A percentile compares a stretch with the other conserved stretches of the same genome.
Conservation (phyloP, 2,329 filamentous ascomycete genomes). For the Sphaerulina musiva region DNA sequence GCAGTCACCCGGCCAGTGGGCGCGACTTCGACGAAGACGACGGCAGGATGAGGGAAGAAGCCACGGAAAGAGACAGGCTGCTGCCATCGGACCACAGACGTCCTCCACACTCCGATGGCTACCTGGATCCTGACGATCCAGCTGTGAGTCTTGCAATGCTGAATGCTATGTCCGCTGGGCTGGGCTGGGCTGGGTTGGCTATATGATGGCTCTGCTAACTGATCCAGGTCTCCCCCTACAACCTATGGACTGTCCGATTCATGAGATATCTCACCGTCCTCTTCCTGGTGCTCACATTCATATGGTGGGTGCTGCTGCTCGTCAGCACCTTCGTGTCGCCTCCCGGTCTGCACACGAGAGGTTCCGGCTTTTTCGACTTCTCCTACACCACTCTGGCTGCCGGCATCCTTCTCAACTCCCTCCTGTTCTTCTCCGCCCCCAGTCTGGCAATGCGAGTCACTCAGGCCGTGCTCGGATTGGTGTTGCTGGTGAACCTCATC, state of each 20-base stretch:
- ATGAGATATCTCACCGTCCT: slow-evolving; percentile 70
- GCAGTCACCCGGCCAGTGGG: slow-evolving; percentile 15
- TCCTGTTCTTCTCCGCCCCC: slow-evolving; percentile 83
- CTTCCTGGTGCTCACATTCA: slow-evolving; percentile 66
- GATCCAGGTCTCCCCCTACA: slow-evolving; percentile 70
- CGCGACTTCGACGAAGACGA: slow-evolving; percentile 17
- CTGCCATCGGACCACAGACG: slow-evolving; percentile 49
- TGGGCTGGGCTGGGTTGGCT: too few species aligned
- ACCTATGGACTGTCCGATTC: slow-evolving; percentile 82
- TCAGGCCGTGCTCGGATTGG: slow-evolving; percentile 58
- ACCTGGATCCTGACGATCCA: slow-evolving; percentile 71
- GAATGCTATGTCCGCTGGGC: too few species aligned
- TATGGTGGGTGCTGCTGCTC: slow-evolving; percentile 93
- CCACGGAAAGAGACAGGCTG: slow-evolving; percentile 59
- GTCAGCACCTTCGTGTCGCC: slow-evolving; percentile 86
- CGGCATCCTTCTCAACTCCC: slow-evolving; percentile 65
- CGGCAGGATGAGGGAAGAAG: slow-evolving; percentile 41
- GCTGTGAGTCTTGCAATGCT: slow-evolving; percentile 52
- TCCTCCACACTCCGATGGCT: slow-evolving; percentile 58
- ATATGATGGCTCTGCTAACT: slow-evolving; percentile 18
- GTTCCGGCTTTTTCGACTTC: slow-evolving; percentile 89
- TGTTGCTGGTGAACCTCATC: slow-evolving; percentile 69
- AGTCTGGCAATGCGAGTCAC: slow-evolving; percentile 71
- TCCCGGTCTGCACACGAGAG: slow-evolving; percentile 75
- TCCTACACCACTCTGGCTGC: slow-evolving; percentile 73